Conservation (phyloP, 2,329 filamentous ascomycete species). For the Aspergillus terreus region DNA sequence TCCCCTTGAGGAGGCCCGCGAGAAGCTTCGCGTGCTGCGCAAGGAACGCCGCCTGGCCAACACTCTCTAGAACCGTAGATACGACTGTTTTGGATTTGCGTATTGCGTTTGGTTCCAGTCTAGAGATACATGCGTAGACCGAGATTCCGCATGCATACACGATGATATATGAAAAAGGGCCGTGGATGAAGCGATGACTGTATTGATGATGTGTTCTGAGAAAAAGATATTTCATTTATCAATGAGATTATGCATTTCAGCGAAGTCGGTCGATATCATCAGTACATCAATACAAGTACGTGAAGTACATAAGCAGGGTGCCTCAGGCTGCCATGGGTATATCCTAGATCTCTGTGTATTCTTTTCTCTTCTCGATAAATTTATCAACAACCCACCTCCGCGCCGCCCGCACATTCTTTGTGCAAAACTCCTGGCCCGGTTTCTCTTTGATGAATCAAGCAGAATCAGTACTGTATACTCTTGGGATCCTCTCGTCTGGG, state of each 20-base stretch:
- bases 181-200: background rate
- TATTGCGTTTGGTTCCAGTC: background rate
- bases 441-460: background rate
- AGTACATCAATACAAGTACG: too few relatives aligned
- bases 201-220: background rate
- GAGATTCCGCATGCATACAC: slow-evolving; percentile 1
- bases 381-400: too few relatives aligned
- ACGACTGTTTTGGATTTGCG: background rate
- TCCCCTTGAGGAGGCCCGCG: slow-evolving; percentile 56
- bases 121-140: background rate
- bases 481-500: background rate
- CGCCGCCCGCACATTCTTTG: too few relatives aligned
- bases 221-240: background rate
- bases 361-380: too few relatives aligned
- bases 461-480: too few relatives aligned
- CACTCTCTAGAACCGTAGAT: slow-evolving; percentile 26
- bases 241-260: background rate
- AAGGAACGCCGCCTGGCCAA: slow-evolving; percentile 46
- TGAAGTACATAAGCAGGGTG: too few relatives aligned
- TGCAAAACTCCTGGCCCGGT: background rate
- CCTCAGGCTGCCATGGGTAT: background rate
- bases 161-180: background rate
- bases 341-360: too few relatives aligned
- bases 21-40: slow-evolving; percentile 47
- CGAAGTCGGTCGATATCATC: too few relatives aligned